Percentiles rank a stretch among this genome's conserved stretches.
Evolutionary conservation across 148 eudicot species (phyloP).

Genomic region (Rhododendron ferrugineum): DNA sequence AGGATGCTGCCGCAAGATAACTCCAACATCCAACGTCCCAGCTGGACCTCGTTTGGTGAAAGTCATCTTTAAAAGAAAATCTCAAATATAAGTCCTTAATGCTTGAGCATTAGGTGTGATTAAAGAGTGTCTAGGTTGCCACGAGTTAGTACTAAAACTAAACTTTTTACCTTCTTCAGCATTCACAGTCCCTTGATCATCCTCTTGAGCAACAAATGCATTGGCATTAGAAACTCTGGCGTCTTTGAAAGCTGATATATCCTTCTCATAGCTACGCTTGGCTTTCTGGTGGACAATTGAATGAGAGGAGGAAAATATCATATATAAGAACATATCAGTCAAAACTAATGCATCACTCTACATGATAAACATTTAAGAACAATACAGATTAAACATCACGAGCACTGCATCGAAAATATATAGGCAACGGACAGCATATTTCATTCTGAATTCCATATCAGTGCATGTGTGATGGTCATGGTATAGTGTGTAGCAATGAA

Average conservation of each 20-base stretch:
- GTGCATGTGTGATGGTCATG: background rate
- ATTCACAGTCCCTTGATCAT: conserved; percentile 35
- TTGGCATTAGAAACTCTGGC: conserved; percentile 54
- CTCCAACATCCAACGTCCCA: conserved; percentile 1
- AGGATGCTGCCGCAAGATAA: background rate
- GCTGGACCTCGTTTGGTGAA: conserved; percentile 7
- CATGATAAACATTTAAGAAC: background rate
- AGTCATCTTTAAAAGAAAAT: conserved; percentile 10
- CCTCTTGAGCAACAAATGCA: conserved; percentile 37
- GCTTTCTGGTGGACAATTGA: conserved; percentile 60
- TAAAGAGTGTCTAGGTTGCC: background rate
- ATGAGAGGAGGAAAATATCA: background rate
- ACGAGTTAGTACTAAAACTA: background rate
- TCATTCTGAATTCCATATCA: background rate
- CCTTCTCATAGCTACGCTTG: conserved; percentile 80
- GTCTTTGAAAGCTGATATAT: conserved; percentile 54
- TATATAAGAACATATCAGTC: background rate
- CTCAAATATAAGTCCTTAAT: background rate
- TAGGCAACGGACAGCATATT: background rate
- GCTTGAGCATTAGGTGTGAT: background rate
- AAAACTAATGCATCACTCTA: background rate
- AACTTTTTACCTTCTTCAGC: conserved; percentile 24
- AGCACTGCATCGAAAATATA: background rate
- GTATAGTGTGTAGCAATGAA: background rate
- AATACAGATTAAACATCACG: background rate